Conservation (phyloP, 1,284 basidiomycete species). For the Cryptococcus depauperatus region DNA sequence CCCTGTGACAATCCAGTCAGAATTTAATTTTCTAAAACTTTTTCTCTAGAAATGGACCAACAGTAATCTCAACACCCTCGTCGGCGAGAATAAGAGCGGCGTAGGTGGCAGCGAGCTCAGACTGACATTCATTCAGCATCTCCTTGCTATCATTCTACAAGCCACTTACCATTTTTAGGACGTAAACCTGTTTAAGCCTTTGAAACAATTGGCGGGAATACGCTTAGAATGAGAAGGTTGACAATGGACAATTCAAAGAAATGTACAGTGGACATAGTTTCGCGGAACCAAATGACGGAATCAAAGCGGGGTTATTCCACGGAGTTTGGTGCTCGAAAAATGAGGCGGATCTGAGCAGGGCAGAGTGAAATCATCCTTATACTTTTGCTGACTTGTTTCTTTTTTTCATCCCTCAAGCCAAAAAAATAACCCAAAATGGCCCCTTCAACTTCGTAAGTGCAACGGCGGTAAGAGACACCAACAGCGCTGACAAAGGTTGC, state of each 20-base stretch:
- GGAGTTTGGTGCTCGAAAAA: not conserved
- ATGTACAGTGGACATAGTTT: not conserved
- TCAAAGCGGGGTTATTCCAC: not conserved
- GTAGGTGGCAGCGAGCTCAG: conserved; percentile 70
- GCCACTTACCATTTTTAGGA: conserved; percentile 22
- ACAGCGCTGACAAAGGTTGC: conserved; percentile 4
- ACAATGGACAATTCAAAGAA: too few species aligned
- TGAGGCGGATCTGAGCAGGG: not conserved
- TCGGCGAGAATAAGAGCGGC: conserved; percentile 73
- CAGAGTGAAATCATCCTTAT: not conserved
- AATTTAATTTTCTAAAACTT: not conserved
- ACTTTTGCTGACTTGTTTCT: not conserved
- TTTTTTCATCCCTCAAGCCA: conserved; percentile 24
- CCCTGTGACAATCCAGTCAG: conserved; percentile 51
- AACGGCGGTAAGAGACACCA: not conserved
- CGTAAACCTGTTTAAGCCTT: conserved; percentile 25
- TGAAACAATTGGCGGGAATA: conserved; percentile 16
- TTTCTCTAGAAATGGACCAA: conserved; percentile 40
- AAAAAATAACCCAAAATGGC: conserved; percentile 39
- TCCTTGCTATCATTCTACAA: too few species aligned
- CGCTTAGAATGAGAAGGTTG: too few species aligned
- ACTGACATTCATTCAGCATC: too few species aligned
- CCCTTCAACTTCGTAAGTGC: conserved; percentile 36
- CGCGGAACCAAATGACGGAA: not conserved
- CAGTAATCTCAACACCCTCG: conserved; percentile 93